phyloP scores from a whole-genome alignment of 371 early-diverging fungal species.

The Saksenaea vasiformis region DNA sequence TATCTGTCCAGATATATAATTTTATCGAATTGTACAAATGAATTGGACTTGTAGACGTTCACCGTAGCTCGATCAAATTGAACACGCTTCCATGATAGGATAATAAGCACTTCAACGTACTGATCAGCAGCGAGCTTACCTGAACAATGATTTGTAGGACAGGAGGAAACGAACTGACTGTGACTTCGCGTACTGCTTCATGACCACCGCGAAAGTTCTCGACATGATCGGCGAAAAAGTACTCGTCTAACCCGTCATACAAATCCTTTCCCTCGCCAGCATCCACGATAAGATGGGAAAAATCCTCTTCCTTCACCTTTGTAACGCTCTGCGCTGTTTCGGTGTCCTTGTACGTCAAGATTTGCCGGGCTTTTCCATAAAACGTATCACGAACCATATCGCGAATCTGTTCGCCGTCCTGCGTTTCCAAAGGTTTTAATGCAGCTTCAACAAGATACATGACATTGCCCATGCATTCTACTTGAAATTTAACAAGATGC shows the following conservation, averaged over 20 bases:
- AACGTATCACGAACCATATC: slow-evolving; percentile 57
- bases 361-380: slow-evolving; percentile 67
- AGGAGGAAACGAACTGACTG: slow-evolving; percentile 59
- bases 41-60: slow-evolving; percentile 68
- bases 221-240: slow-evolving; percentile 56
- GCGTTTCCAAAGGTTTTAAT: slow-evolving; percentile 37
- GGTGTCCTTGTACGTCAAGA: slow-evolving; percentile 52
- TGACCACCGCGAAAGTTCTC: slow-evolving; percentile 53
- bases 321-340: slow-evolving; percentile 33
- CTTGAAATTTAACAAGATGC: not conserved
- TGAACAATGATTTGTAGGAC: slow-evolving; percentile 66
- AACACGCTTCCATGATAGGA: slow-evolving; percentile 47
- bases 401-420: slow-evolving; percentile 36
- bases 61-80: slow-evolving; percentile 64
- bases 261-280: slow-evolving; percentile 57
- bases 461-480: slow-evolving; percentile 76
- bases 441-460: slow-evolving; percentile 66
- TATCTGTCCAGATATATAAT: slow-evolving; percentile 63
- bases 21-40: slow-evolving; percentile 57
- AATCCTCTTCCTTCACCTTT: slow-evolving; percentile 61
- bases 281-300: slow-evolving; percentile 66
- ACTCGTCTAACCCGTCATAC: slow-evolving; percentile 64
- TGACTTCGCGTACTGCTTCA: slow-evolving; percentile 55
- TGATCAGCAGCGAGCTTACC: slow-evolving; percentile 24
- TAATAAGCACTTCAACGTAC: not conserved